These are phyloP conservation scores for Spinacia oleracea DNA, from an alignment of 179 eudicot species.

Conservation along the genomic window DNA sequence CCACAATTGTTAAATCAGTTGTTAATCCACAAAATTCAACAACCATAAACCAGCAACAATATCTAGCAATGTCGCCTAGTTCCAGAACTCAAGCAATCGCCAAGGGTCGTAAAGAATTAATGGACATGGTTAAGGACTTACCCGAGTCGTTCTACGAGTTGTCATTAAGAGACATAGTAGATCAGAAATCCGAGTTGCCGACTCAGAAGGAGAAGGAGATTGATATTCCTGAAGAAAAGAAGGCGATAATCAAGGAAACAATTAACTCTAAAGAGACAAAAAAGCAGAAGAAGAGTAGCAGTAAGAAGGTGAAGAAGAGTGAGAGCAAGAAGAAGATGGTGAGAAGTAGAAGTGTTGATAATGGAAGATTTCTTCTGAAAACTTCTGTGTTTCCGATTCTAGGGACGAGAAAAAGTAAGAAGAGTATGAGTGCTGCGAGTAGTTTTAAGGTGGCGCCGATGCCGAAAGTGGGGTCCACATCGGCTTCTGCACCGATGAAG, in stretches of 20 bases:
- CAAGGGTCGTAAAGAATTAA: conserved; percentile 67
- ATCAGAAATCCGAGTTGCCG: conserved; percentile 30
- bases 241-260: neutral
- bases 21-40: neutral
- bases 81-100: conserved; percentile 71
- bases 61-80: conserved; percentile 41
- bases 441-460: conserved; percentile 39
- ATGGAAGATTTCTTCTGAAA: conserved; percentile 54
- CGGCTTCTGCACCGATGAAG: conserved; percentile 22
- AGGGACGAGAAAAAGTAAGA: conserved; percentile 43
- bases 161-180: conserved; percentile 67
- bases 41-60: conserved; percentile 7
- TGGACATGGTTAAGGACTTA: conserved; percentile 82
- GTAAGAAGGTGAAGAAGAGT: conserved; percentile 39
- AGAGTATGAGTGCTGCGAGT: conserved; percentile 20
- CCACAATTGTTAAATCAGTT: conserved; percentile 17
- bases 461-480: conserved; percentile 20
- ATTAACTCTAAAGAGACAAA: conserved; percentile 1
- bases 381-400: conserved; percentile 60
- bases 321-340: conserved; percentile 49
- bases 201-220: conserved; percentile 13
- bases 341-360: conserved; percentile 48
- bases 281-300: conserved; percentile 21
- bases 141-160: conserved; percentile 78
- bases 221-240: conserved; percentile 34